Conservation (phyloP, 2,329 filamentous ascomycete species). For the Penicillium sp. region DNA sequence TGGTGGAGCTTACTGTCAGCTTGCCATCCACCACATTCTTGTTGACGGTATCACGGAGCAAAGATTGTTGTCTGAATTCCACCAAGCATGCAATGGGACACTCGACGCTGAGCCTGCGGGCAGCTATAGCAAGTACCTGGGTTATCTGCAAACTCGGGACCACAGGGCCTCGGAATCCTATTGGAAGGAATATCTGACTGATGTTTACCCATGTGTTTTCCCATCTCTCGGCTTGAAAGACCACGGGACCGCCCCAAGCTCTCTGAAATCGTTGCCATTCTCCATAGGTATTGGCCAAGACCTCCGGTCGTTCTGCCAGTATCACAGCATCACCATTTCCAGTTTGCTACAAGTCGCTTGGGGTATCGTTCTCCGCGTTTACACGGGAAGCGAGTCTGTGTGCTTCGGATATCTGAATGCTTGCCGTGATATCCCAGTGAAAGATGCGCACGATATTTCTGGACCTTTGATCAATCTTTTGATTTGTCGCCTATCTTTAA, state of each 20-base stretch:
- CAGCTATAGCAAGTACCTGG: too few relatives aligned
- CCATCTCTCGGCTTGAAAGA: neutral
- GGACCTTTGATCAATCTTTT: conserved; percentile 8
- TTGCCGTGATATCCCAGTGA: conserved; percentile 7
- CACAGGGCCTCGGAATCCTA: too few relatives aligned
- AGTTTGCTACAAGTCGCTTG: conserved; percentile 2
- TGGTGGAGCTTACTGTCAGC: too few relatives aligned
- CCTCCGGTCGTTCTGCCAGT: neutral
- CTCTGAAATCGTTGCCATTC: neutral
- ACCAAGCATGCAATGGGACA: too few relatives aligned
- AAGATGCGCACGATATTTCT: neutral
- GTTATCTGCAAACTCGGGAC: too few relatives aligned
- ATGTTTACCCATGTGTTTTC: conserved; percentile 6
- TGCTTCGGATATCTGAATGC: conserved; percentile 9
- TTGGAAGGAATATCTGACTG: conserved; percentile 10
- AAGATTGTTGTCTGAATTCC: too few relatives aligned
- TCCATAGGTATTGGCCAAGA: neutral
- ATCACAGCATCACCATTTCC: neutral
- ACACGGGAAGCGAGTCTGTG: neutral
- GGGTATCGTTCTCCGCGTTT: conserved; percentile 1
- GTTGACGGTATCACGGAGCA: too few relatives aligned
- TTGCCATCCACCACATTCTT: too few relatives aligned
- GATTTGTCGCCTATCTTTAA: neutral
- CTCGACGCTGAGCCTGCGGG: too few relatives aligned
- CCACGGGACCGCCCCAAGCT: too few relatives aligned